These are phyloP conservation scores for Leucocoprinus sp. DNA, from an alignment of 768 basidiomycete genomes.

Conservation along the genomic window DNA sequence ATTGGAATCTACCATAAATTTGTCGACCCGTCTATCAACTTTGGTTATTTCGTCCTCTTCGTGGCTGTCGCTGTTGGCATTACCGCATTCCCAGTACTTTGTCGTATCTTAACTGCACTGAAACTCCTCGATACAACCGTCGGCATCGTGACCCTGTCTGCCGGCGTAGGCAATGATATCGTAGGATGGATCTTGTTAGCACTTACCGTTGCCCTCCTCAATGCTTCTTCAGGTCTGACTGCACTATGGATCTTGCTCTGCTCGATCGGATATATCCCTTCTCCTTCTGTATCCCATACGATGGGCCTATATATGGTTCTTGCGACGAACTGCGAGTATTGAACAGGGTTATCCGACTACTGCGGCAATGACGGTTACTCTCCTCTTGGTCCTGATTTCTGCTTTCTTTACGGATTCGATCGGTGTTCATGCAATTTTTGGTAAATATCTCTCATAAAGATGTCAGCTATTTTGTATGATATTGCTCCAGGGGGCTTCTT, in stretches of 20 bases:
- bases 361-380: slow-evolving; percentile 69
- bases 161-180: slow-evolving; percentile 73
- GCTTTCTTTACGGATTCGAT: slow-evolving; percentile 87
- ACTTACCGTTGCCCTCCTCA: slow-evolving; percentile 76
- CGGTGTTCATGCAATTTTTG: slow-evolving; percentile 66
- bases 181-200: slow-evolving; percentile 84
- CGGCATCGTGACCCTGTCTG: slow-evolving; percentile 75
- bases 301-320: slow-evolving; percentile 61
- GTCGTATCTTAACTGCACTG: slow-evolving; percentile 77
- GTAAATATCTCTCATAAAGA: slow-evolving; percentile 21
- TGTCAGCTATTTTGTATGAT: slow-evolving; percentile 7
- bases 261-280: slow-evolving; percentile 53
- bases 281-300: slow-evolving; percentile 59
- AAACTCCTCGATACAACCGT: slow-evolving; percentile 79
- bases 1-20: slow-evolving; percentile 72
- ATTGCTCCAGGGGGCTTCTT: slow-evolving; percentile 60
- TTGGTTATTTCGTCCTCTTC: slow-evolving; percentile 81
- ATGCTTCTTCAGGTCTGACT: slow-evolving; percentile 62
- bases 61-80: slow-evolving; percentile 76
- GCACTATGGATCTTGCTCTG: slow-evolving; percentile 77
- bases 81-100: slow-evolving; percentile 77
- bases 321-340: slow-evolving; percentile 58
- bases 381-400: slow-evolving; percentile 65
- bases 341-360: slow-evolving; percentile 67
- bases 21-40: slow-evolving; percentile 45